Conservation (phyloP, 208 protist genomes). For the Kentomonas sorsogonicus region DNA sequence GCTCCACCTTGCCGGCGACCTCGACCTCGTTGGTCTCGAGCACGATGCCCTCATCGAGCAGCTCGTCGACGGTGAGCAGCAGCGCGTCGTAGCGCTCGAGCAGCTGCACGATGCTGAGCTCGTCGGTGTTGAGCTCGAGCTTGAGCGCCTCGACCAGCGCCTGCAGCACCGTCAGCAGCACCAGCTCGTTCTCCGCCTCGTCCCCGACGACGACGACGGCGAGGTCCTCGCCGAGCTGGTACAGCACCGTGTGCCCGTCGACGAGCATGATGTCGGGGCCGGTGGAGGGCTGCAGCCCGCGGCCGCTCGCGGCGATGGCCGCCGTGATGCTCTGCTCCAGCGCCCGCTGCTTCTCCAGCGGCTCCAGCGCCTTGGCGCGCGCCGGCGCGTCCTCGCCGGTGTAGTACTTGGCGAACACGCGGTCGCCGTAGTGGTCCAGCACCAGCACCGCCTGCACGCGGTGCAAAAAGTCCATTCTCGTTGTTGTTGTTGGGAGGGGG, state of each 20-base stretch:
- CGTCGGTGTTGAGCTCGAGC: constrained; percentile 42
- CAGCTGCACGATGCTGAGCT: constrained; percentile 43
- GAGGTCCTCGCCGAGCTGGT: constrained; percentile 52
- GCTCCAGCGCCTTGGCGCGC: constrained; percentile 39
- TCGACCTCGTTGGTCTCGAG: constrained; percentile 62
- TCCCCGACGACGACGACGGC: constrained; percentile 78
- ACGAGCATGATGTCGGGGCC: constrained; percentile 73
- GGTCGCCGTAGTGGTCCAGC: constrained; percentile 51
- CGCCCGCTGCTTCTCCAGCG: constrained; percentile 55
- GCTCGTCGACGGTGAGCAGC: constrained; percentile 84
- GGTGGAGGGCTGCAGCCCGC: no score
- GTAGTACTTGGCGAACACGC: constrained; percentile 89
- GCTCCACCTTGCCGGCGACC: constrained; percentile 52
- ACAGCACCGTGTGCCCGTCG: constrained; percentile 70
- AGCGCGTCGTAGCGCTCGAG: constrained; percentile 84
- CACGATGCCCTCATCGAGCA: constrained; percentile 89
- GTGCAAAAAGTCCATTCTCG: constrained; percentile 79
- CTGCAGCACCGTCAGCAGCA: constrained; percentile 60
- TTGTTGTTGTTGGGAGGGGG: constrained; percentile 30
- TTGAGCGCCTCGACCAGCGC: constrained; percentile 62
- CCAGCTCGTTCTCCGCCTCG: constrained; percentile 75
- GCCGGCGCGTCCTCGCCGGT: constrained; percentile 44
- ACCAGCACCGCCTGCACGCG: constrained; percentile 79
- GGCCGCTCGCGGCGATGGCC: constrained; percentile 22
- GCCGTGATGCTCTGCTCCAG: constrained; percentile 58